Base-by-base conservation (phyloP, 768 basidiomycete species). In the Phlebiopsis flavidoalba region DNA sequence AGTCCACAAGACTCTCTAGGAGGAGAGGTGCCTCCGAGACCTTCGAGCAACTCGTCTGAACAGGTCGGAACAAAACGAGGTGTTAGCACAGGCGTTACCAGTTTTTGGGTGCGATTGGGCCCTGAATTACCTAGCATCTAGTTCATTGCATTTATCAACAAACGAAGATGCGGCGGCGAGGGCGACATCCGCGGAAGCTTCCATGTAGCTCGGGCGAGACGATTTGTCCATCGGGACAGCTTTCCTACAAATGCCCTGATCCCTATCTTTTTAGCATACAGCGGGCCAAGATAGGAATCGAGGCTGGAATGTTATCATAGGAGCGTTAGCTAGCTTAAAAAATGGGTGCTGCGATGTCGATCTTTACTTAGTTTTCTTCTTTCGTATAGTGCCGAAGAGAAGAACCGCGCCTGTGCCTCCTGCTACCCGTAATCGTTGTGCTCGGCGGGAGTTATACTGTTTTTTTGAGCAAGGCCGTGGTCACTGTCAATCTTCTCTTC, bases 31-130 rank as follows among this genome's bases (percentile, higher is more conserved):
- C n/a, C n/a, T 3, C 84, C 86, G 0, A 96, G 76, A 8, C 84
- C 87, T 8, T 63, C 62, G 0, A 95, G 78, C 33, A 95, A 77
- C 48, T 80, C 83, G 53, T 89, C 77, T 1, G 91, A 88, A 70
- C 93, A 95, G 0, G 93, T 93, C 0, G 94, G 94, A 2, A 95
- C 87, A 64, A 95, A 96, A 17, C 94, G 84, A 0, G 94, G 94
- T 0, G 94, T 95, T 58, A 96, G 72, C 10, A 95, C 90, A 0
- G 94, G 94, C 59, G 89, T 82, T 4, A 94, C 80, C 8, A 91
- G 77, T 10, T 80, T 78, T 48, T 70, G 67, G n/a, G 64, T 84
- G 78, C 2, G 68, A 52, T 0, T 80, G 79, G 0, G 84, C 69
- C 21, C 73, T 59, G 5, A 75, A 66, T 5, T 76, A n/a, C n/a